Conservation (phyloP, 345 rosid genomes). For the Euphorbia tirucalli region DNA sequence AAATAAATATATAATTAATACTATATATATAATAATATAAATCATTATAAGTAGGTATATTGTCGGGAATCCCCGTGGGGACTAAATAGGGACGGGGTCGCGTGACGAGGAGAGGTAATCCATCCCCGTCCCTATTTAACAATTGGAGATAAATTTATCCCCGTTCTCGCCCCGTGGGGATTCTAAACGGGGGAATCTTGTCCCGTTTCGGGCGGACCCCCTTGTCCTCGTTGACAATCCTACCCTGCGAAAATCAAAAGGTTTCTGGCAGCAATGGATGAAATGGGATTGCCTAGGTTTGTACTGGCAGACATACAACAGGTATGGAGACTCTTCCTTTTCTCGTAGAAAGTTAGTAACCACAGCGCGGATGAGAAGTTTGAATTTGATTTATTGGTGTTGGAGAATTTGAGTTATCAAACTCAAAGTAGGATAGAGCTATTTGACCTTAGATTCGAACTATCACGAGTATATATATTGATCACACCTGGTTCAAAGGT, state of each 20-base stretch:
- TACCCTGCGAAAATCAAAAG: constrained; percentile 35
- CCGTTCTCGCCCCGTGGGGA: too few species aligned
- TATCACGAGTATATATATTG: background rate
- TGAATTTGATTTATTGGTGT: background rate
- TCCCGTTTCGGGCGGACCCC: too few species aligned
- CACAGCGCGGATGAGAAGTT: background rate
- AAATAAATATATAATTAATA: too few species aligned
- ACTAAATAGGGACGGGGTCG: too few species aligned
- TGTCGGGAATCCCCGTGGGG: too few species aligned
- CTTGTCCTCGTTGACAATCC: too few species aligned
- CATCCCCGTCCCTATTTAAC: too few species aligned
- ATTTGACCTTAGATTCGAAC: background rate
- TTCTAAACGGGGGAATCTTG: too few species aligned
- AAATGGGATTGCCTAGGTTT: constrained; percentile 65
- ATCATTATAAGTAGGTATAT: too few species aligned
- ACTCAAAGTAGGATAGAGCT: constrained; percentile 1
- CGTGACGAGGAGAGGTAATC: too few species aligned
- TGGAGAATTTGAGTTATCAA: constrained; percentile 8
- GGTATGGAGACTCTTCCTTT: constrained; percentile 25
- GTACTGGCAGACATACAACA: constrained; percentile 57
- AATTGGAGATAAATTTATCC: too few species aligned
- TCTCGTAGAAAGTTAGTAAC: background rate
- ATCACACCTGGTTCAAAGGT: background rate
- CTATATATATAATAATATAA: too few species aligned
- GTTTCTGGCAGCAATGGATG: constrained; percentile 66